Evolutionary conservation across 176 grass and related monocot species (phyloP).

Genomic region (Ensete ventricosum): DNA sequence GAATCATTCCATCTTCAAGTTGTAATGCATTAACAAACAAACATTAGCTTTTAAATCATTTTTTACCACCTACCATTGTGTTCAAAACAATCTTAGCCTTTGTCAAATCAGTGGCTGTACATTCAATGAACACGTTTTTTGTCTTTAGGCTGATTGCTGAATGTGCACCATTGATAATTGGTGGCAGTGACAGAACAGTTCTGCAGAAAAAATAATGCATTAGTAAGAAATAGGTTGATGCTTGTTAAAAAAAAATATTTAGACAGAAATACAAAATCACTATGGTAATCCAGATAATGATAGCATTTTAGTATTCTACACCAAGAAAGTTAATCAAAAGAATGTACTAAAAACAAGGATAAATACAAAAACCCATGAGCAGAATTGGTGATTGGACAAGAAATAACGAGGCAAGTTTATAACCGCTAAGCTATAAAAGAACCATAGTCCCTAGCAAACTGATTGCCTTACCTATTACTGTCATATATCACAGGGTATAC

Average conservation of each 20-base stretch:
- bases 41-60: conserved; percentile 8
- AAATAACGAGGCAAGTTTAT: neutral
- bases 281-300: neutral
- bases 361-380: neutral
- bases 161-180: conserved; percentile 93
- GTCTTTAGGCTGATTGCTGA: conserved; percentile 81
- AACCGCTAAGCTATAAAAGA: neutral
- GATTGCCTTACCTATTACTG: conserved; percentile 54
- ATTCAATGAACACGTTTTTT: conserved; percentile 89
- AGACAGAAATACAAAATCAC: neutral
- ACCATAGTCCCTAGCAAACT: neutral
- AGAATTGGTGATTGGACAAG: neutral
- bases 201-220: conserved; percentile 38
- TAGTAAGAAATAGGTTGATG: neutral
- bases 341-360: neutral
- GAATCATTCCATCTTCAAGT: conserved; percentile 16
- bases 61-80: conserved; percentile 66
- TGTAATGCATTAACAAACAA: conserved; percentile 10
- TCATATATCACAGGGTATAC: conserved; percentile 97
- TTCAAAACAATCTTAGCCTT: conserved; percentile 98
- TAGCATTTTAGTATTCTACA: conserved; percentile 1
- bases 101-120: conserved; percentile 90
- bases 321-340: neutral
- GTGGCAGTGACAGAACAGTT: conserved; percentile 76
- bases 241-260: neutral